phyloP scores from a whole-genome alignment of 345 rosid genomes.

The Triadica sebifera region DNA sequence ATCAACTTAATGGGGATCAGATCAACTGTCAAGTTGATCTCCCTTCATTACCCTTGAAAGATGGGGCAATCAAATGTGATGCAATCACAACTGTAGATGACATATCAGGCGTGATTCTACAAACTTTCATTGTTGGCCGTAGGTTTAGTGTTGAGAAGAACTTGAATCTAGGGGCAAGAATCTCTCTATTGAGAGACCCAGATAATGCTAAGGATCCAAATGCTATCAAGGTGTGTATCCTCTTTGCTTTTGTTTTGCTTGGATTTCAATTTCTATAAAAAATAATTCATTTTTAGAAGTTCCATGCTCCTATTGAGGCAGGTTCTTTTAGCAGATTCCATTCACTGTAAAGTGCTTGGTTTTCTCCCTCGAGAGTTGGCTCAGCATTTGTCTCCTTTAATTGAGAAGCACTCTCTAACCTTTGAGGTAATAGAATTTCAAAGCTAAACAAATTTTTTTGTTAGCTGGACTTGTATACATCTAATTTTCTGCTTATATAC shows the following conservation, averaged over 20 bases:
- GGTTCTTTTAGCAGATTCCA: constrained; percentile 62
- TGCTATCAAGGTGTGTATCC: constrained; percentile 64
- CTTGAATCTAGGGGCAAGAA: constrained; percentile 40
- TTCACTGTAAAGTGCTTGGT: constrained; percentile 54
- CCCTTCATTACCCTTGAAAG: constrained; percentile 24
- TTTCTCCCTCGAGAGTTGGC: constrained; percentile 78
- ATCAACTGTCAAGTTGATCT: constrained; percentile 19
- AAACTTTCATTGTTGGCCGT: constrained; percentile 84
- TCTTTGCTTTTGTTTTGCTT: constrained; percentile 11
- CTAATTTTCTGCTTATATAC: not conserved
- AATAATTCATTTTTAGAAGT: not conserved
- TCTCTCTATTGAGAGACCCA: constrained; percentile 69
- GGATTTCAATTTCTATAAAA: not conserved
- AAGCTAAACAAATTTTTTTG: not conserved
- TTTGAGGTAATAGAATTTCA: constrained; percentile 58
- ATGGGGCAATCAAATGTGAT: constrained; percentile 14
- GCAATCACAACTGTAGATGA: constrained; percentile 25
- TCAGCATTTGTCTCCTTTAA: constrained; percentile 62
- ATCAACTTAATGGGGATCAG: constrained; percentile 16
- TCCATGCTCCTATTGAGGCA: constrained; percentile 27
- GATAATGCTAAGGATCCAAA: constrained; percentile 65
- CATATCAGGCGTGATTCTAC: constrained; percentile 39
- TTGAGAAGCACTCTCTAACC: constrained; percentile 48
- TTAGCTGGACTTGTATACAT: not conserved
- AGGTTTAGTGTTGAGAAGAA: constrained; percentile 61